Evolutionary conservation across 139 green algal species (phyloP), one percentile per base, ranked within the genome.

Genomic region (Chlorella sp.): DNA sequence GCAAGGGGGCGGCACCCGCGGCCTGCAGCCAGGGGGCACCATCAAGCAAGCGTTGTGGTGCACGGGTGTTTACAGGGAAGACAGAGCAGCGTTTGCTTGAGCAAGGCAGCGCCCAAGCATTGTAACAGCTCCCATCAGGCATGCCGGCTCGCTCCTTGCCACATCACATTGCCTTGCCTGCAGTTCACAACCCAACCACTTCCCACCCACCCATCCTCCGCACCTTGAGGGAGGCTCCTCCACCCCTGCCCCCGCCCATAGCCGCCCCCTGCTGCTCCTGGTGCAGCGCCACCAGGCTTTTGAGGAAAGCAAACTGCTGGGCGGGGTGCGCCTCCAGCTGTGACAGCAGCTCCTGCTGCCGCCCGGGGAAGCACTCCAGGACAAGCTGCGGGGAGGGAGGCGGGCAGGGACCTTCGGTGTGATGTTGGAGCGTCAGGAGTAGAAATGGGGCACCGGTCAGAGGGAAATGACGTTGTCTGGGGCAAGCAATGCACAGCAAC

Each of bases 221-320:
- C 83, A 77, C 83, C 83, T 87, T 77, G 83, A 87, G 83, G 22
- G 83, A 60, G 40, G 7, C 78, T n/a, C 39, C 21, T n/a, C 32
- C 71, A 34, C 71, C 71, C 71, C 9, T 42, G 18, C 11, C 53
- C 34, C 0, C 42, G 42, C 15, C 28, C 37, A 19, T 18, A n/a
- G 39, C 24, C 40, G 39, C 57, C 68, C 18, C 36, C 71, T n/a
- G 28, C 68, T 60, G 26, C 57, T 21, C 30, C 39, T 87, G 85
- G 34, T 89, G 39, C 19, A 89, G 39, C 32, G n/a, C 24, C 73
- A 92, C 66, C 53, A 91, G 61, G 32, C 78, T 37, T 53, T 83
- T 76, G 19, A 93, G 76, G 53, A 88, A 93, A 12, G 71, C 71
- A 87, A 92, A 95, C 75, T 95, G 93, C 68, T 90, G 82, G 42